phyloP scores from a whole-genome alignment of 2,329 filamentous ascomycete genomes.

The Daldinia sp. region DNA sequence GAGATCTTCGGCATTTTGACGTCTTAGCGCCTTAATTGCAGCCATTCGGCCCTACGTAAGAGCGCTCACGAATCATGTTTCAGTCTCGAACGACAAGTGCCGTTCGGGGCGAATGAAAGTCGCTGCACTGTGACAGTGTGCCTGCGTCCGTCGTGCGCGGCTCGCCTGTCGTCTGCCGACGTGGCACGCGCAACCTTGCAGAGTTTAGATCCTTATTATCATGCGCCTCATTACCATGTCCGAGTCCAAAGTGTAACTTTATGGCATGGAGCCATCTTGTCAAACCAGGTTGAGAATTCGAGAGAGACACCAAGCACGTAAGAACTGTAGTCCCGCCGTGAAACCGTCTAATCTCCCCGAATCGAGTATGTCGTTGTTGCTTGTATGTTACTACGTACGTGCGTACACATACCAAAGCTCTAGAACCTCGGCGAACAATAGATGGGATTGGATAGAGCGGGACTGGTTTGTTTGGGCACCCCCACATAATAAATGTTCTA shows the following conservation, averaged over 20 bases:
- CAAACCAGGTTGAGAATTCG: conserved; percentile 8
- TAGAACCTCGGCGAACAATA: conserved; percentile 23
- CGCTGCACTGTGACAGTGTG: conserved; percentile 36
- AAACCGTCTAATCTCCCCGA: conserved; percentile 24
- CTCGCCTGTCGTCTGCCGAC: conserved; percentile 36
- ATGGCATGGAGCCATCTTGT: conserved; percentile 20
- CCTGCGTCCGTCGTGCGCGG: conserved; percentile 36
- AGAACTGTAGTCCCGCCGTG: conserved; percentile 15
- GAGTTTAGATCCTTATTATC: conserved; percentile 23
- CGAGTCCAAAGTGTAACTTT: conserved; percentile 17
- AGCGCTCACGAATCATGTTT: conserved; percentile 40
- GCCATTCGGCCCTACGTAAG: conserved; percentile 43
- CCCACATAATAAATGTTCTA: conserved; percentile 18
- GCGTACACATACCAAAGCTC: conserved; percentile 18
- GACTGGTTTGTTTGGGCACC: conserved; percentile 16
- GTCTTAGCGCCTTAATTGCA: conserved; percentile 37
- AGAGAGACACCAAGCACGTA: conserved; percentile 3
- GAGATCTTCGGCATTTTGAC: conserved; percentile 37
- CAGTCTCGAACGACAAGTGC: conserved; percentile 36
- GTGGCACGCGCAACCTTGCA: conserved; percentile 29
- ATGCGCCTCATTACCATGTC: conserved; percentile 26
- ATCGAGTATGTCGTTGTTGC: neutral
- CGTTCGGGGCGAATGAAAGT: conserved; percentile 33
- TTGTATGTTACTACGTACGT: conserved; percentile 5
- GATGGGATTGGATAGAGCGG: conserved; percentile 15